Evolutionary conservation across 345 rosid species (phyloP).

Genomic region (Melastoma malabathricum): DNA sequence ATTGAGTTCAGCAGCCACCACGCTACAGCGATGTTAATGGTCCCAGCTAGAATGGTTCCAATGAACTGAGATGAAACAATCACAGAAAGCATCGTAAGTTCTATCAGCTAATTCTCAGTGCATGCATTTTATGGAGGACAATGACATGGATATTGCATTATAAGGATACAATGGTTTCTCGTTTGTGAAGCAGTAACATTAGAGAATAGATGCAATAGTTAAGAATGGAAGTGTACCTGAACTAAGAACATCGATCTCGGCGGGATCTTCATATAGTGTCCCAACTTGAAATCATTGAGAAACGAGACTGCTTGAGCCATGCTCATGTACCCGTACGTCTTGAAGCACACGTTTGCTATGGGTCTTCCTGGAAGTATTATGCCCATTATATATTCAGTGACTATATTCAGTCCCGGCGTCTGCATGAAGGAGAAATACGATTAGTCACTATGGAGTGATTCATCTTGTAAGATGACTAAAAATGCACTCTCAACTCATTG

Average conservation of each 20-base stretch:
- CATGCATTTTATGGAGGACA: too few species aligned
- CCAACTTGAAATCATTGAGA: conserved; percentile 82
- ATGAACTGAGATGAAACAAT: conserved; percentile 30
- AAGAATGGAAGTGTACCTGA: conserved; percentile 31
- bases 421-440: conserved; percentile 11
- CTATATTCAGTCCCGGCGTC: conserved; percentile 87
- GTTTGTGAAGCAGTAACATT: neutral
- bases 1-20: conserved; percentile 75
- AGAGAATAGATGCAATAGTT: neutral
- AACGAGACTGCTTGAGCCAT: conserved; percentile 88
- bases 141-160: too few species aligned
- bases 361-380: conserved; percentile 76
- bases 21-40: conserved; percentile 63
- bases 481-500: too few species aligned
- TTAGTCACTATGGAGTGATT: neutral
- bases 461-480: too few species aligned
- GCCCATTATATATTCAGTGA: conserved; percentile 85
- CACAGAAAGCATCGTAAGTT: neutral
- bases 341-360: conserved; percentile 88
- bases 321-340: conserved; percentile 76
- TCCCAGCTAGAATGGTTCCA: conserved; percentile 80
- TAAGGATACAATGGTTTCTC: too few species aligned
- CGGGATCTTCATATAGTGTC: conserved; percentile 96
- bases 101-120: too few species aligned
- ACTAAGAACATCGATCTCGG: conserved; percentile 97